Percentiles rank a stretch among this genome's conserved stretches.
Conservation (phyloP, 257 asterid genomes). For the Scutellaria minor region DNA sequence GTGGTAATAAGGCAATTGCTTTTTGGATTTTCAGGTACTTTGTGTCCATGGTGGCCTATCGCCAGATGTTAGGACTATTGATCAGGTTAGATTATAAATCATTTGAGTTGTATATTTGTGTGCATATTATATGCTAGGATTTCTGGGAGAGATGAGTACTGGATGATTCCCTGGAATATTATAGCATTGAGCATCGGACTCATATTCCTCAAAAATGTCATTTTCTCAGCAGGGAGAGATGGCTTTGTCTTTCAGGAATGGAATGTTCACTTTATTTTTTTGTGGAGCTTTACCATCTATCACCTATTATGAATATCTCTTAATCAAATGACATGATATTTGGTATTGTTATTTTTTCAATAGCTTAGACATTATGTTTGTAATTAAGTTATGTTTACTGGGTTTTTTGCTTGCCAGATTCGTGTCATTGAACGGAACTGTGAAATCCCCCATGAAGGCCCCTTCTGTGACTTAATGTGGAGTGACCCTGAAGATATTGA, state of each 20-base stretch:
- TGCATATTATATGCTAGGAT: not conserved
- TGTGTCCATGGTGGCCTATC: conserved; percentile 98
- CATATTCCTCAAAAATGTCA: not conserved
- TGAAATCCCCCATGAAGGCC: conserved; percentile 99
- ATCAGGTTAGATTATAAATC: conserved; percentile 62
- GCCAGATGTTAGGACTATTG: conserved; percentile 88
- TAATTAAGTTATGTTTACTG: not conserved
- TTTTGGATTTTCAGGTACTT: conserved; percentile 63
- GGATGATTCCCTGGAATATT: conserved; percentile 15
- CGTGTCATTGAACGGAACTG: conserved; percentile 91
- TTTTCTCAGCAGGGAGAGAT: conserved; percentile 4
- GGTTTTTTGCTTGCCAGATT: conserved; percentile 50
- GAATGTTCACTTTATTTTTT: conserved; percentile 1
- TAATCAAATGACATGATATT: not conserved
- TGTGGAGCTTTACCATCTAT: conserved; percentile 3
- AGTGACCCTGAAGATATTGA: conserved; percentile 99
- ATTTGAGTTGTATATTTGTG: not conserved
- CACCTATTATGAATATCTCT: not conserved
- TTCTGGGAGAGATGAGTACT: not conserved
- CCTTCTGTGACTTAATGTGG: conserved; percentile 99
- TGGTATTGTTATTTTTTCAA: not conserved
- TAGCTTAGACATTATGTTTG: not conserved
- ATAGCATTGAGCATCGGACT: conserved; percentile 21
- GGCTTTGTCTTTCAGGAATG: no score
- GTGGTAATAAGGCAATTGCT: conserved; percentile 17